These are phyloP conservation scores for Tetraselmis chui DNA, from an alignment of 139 green algal species.

Conservation along the genomic window DNA sequence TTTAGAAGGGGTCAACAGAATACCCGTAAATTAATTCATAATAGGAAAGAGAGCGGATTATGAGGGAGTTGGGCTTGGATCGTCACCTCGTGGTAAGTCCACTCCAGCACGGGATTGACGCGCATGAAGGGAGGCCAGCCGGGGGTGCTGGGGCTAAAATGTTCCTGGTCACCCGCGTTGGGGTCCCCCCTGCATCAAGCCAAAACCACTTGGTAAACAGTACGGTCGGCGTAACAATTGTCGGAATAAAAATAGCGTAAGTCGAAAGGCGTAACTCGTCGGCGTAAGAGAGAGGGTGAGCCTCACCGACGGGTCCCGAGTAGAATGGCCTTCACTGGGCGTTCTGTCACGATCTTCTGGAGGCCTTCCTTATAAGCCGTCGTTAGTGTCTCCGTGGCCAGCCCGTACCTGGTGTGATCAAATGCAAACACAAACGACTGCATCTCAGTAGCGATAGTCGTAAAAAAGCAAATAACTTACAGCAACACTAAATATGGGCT, in stretches of 20 bases:
- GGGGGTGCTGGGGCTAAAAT: conserved; percentile 75
- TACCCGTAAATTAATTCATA: background rate
- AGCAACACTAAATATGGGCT: background rate
- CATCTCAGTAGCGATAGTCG: background rate
- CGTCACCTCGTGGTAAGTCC: conserved; percentile 82
- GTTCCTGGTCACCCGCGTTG: conserved; percentile 70
- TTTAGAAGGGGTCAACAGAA: background rate
- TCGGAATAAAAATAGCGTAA: background rate
- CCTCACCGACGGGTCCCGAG: conserved; percentile 15
- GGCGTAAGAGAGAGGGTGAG: background rate
- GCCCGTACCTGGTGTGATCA: background rate
- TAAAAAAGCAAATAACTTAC: background rate
- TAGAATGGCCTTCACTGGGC: conserved; percentile 5
- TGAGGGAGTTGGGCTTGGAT: background rate
- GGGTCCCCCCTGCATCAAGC: conserved; percentile 60
- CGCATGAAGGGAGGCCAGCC: conserved; percentile 96
- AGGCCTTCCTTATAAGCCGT: conserved; percentile 14
- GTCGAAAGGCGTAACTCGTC: background rate
- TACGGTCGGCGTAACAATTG: background rate
- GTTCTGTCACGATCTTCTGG: conserved; percentile 3
- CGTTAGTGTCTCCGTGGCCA: conserved; percentile 3
- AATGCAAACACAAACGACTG: background rate
- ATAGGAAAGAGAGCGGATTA: background rate
- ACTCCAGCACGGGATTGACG: conserved; percentile 93
- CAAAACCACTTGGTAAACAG: background rate